Evolutionary conservation across 768 basidiomycete species (phyloP).

Genomic region (Kwoniella botswanensis): DNA sequence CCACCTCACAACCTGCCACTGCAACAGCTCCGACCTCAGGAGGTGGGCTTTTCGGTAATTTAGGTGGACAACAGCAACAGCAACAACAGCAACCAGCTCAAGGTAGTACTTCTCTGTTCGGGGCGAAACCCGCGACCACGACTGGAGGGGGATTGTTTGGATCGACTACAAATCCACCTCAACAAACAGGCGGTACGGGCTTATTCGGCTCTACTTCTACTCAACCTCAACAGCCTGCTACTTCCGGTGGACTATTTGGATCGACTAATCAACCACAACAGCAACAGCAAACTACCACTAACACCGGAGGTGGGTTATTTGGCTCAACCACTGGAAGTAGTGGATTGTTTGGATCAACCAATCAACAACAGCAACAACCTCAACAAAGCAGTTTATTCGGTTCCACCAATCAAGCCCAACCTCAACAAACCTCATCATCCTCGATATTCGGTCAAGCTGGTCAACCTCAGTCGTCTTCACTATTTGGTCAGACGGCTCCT

Average conservation of each 20-base stretch:
- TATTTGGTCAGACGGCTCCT: conserved; percentile 28
- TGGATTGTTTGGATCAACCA: conserved; percentile 23
- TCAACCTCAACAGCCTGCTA: conserved; percentile 15
- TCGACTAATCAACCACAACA: conserved; percentile 24
- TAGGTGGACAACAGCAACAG: conserved; percentile 15
- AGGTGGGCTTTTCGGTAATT: conserved; percentile 23
- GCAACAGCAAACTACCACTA: conserved; percentile 17
- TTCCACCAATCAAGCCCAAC: neutral
- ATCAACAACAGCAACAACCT: conserved; percentile 26
- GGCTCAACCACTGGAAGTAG: conserved; percentile 15
- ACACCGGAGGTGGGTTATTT: conserved; percentile 15
- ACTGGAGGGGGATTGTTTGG: conserved; percentile 13
- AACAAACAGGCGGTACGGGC: neutral
- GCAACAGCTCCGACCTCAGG: conserved; percentile 9
- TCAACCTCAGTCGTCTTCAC: conserved; percentile 16
- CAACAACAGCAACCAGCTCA: conserved; percentile 11
- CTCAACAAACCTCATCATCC: neutral
- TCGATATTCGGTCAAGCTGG: conserved; percentile 23
- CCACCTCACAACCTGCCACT: conserved; percentile 21
- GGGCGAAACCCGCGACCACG: conserved; percentile 17
- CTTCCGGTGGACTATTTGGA: conserved; percentile 26
- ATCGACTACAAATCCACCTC: conserved; percentile 1
- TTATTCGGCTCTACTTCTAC: conserved; percentile 14
- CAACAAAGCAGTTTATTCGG: conserved; percentile 16
- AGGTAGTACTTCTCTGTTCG: conserved; percentile 10